Evolutionary conservation across 2,329 filamentous ascomycete genomes (phyloP), one percentile per base, ranked within the genome.

Genomic region (Ascochyta koolunga): DNA sequence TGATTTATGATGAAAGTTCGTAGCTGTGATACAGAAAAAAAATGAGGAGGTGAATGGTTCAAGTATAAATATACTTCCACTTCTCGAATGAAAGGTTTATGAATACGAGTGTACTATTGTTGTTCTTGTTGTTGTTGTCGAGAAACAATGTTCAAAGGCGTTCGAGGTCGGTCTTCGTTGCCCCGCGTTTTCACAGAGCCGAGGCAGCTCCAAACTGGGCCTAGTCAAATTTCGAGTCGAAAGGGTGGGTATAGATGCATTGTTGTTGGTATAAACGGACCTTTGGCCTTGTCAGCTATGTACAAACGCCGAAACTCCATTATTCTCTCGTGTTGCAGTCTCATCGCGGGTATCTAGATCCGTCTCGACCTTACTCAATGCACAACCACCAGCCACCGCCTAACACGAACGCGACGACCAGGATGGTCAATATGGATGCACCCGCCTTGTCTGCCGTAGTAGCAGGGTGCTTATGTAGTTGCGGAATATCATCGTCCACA

Each of bases 391-490:
- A 67, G 13, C 38, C 62, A 15, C 63, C 67, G 1, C 58, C 56
- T 22, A 66, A 32, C 36, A 56, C 54, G 2, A 50, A 19, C 13
- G 21, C 54, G 22, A 58, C 53, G 9, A 76, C 52, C 7, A 76
- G 25, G 3, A 73, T 69, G 13, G 78, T 80, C 37, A 79, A 32
- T 47, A 80, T 73, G 0, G 71, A 74, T 5, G 78, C 78, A 0
- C 78, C 78, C 2, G 72, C 76, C 47, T 66, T 72, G 58, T 79
- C 78, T 11, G 39, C 74, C n/a, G 68, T 72, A 0, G 72, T 76
- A 9, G 75, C 38, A 1, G 47, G 41, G 9, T 59, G 15, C n/a
- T 58, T 60, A 7, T 60, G 54, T n/a, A 72, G 67, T 7, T 63
- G 4, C 1, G 51, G 51, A 3, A 58, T 51, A 8, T 46, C 48